A percentile compares a stretch with the other conserved stretches of the same genome.
These are phyloP conservation scores for Arbutus unedo DNA, from an alignment of 148 eudicot genomes.

Conservation along the genomic window DNA sequence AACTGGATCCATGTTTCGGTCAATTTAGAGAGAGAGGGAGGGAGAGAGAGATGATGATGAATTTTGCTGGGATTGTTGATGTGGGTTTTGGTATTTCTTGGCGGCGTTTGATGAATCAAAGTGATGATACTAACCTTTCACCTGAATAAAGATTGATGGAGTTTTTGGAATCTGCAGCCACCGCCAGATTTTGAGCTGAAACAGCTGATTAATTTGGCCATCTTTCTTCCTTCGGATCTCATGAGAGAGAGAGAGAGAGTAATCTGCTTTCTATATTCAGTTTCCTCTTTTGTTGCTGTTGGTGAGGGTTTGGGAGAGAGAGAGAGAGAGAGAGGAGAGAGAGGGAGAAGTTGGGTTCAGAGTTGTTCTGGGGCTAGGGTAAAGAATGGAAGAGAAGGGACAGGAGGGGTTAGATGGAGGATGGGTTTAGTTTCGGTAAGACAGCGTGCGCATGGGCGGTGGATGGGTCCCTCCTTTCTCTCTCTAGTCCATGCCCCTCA, in stretches of 20 bases:
- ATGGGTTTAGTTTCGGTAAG: constrained; percentile 18
- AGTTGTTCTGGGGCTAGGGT: constrained; percentile 40
- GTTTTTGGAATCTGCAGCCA: neutral
- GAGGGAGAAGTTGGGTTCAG: constrained; percentile 2
- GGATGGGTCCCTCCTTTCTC: constrained; percentile 17
- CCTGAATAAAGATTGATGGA: neutral
- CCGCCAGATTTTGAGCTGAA: constrained; percentile 14
- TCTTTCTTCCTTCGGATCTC: constrained; percentile 15
- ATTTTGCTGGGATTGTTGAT: neutral
- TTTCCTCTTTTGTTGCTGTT: neutral
- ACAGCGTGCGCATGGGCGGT: constrained; percentile 46
- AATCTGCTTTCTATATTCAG: neutral
- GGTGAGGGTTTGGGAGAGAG: constrained; percentile 26
- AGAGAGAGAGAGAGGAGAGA: constrained; percentile 12
- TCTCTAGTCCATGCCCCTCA: neutral
- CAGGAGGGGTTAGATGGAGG: constrained; percentile 6
- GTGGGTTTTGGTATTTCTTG: neutral
- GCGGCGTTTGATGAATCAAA: neutral
- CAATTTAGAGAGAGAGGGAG: too few species aligned
- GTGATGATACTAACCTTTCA: neutral
- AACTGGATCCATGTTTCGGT: too few species aligned
- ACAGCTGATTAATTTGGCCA: constrained; percentile 14
- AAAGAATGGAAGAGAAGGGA: constrained; percentile 26
- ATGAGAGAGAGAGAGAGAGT: neutral
- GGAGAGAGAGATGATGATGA: neutral